Percentiles rank a stretch among this genome's conserved stretches.
Conservation (phyloP, 768 basidiomycete species). For the Dictyophora rubrovolvata region DNA sequence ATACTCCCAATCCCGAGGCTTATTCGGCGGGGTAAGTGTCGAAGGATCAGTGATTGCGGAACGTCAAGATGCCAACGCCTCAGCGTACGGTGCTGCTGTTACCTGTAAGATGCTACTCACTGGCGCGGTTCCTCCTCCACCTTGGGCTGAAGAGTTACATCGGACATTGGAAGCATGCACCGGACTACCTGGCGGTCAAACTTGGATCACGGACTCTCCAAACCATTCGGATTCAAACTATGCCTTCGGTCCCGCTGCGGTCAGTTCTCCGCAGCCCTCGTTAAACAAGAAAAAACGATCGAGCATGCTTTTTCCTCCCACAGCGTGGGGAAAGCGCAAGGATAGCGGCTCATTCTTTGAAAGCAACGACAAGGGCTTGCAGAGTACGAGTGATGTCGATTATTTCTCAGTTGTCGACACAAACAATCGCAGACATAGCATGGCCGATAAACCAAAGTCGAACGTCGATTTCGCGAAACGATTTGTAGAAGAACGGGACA, state of each 20-base stretch:
- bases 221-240: slow-evolving; percentile 32
- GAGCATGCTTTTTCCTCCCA: slow-evolving; percentile 46
- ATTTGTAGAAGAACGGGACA: slow-evolving; percentile 34
- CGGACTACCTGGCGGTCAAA: slow-evolving; percentile 52
- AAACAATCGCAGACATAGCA: neutral
- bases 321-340: slow-evolving; percentile 45
- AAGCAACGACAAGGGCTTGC: slow-evolving; percentile 9
- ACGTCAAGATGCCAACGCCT: slow-evolving; percentile 82
- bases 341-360: slow-evolving; percentile 49
- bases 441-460: neutral
- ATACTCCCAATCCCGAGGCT: slow-evolving; percentile 84
- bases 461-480: slow-evolving; percentile 27
- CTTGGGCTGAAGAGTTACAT: slow-evolving; percentile 71
- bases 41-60: slow-evolving; percentile 90
- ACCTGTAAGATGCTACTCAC: slow-evolving; percentile 72
- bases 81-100: slow-evolving; percentile 69
- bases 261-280: slow-evolving; percentile 26
- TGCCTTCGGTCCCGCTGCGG: slow-evolving; percentile 47
- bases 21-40: slow-evolving; percentile 85
- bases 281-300: slow-evolving; percentile 34
- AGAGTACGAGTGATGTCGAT: no score
- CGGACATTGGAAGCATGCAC: slow-evolving; percentile 65
- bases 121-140: slow-evolving; percentile 61
- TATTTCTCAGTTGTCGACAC: neutral
- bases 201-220: slow-evolving; percentile 52